phyloP scores from a whole-genome alignment of 1,139 yeast species.

The Sugiyamaella neomexicana region DNA sequence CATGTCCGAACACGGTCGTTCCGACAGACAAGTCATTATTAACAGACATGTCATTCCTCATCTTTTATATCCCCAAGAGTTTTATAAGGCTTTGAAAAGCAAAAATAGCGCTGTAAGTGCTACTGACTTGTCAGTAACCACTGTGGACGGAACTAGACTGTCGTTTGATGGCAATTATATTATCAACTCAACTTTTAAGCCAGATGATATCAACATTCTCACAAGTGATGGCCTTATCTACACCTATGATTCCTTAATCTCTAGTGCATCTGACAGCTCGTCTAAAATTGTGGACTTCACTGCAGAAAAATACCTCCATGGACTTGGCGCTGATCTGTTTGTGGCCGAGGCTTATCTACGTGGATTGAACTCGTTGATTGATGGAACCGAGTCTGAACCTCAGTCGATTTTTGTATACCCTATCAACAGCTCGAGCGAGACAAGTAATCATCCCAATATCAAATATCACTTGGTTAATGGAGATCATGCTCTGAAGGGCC shows the following conservation, averaged over 20 bases:
- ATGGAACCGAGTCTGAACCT: conserved; percentile 47
- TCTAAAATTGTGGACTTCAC: conserved; percentile 46
- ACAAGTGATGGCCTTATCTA: conserved; percentile 66
- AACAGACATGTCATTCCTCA: conserved; percentile 41
- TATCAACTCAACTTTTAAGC: conserved; percentile 31
- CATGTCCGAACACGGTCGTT: conserved; percentile 39
- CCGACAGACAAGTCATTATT: conserved; percentile 42
- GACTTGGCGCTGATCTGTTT: conserved; percentile 64
- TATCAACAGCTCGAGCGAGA: conserved; percentile 30
- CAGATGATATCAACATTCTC: conserved; percentile 48
- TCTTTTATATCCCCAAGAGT: conserved; percentile 34
- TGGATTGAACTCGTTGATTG: conserved; percentile 56
- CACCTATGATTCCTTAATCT: conserved; percentile 46
- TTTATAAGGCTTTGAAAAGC: conserved; percentile 34
- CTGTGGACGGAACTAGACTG: conserved; percentile 33
- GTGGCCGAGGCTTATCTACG: conserved; percentile 71
- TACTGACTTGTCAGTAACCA: conserved; percentile 6
- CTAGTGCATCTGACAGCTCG: conserved; percentile 42
- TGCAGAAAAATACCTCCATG: conserved; percentile 72
- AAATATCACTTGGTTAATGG: conserved; percentile 70
- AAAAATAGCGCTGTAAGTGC: too few relatives aligned
- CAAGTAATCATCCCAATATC: conserved; percentile 40
- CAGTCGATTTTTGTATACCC: conserved; percentile 61
- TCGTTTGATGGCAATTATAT: conserved; percentile 25
- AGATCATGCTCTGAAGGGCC: conserved; percentile 41